A percentile compares a stretch with the other conserved stretches of the same genome.
phyloP scores from a whole-genome alignment of 2,329 filamentous ascomycete species.

The Talaromyces sp. region DNA sequence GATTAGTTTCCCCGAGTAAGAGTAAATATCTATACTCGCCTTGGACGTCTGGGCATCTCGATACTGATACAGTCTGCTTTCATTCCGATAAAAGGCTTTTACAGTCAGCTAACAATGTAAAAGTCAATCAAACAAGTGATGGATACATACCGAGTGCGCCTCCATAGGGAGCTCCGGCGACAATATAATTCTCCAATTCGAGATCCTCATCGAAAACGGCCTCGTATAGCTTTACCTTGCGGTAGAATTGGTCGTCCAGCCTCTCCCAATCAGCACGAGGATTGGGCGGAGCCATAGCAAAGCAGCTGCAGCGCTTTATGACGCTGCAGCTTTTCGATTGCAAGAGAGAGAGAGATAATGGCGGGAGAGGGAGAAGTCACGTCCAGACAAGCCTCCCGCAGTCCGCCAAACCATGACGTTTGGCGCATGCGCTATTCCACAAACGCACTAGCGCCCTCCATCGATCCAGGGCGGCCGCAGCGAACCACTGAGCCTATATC shows the following conservation, averaged over 20 bases:
- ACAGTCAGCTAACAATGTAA: neutral
- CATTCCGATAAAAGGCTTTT: slow-evolving; percentile 80
- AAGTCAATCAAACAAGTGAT: neutral
- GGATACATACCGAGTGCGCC: slow-evolving; percentile 74
- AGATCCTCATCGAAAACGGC: slow-evolving; percentile 88
- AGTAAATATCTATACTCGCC: slow-evolving; percentile 89
- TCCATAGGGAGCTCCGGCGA: slow-evolving; percentile 86
- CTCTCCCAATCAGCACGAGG: slow-evolving; percentile 90
- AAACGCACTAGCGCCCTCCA: neutral
- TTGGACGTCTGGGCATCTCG: slow-evolving; percentile 67
- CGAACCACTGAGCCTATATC: slow-evolving; percentile 7
- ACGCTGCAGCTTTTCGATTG: neutral
- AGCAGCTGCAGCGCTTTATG: slow-evolving; percentile 2
- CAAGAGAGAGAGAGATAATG: neutral
- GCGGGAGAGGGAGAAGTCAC: neutral
- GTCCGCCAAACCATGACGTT: neutral
- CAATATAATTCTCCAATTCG: slow-evolving; percentile 90
- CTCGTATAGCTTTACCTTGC: slow-evolving; percentile 89
- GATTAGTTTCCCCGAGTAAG: slow-evolving; percentile 82
- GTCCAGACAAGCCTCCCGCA: slow-evolving; percentile 5
- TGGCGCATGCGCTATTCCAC: neutral
- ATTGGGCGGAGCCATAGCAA: slow-evolving; percentile 43
- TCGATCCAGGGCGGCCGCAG: neutral
- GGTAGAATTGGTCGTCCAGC: slow-evolving; percentile 90
- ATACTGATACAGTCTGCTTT: slow-evolving; percentile 75